These are phyloP conservation scores for Pleurotus ostreatus DNA, from an alignment of 768 basidiomycete genomes.

Conservation along the genomic window DNA sequence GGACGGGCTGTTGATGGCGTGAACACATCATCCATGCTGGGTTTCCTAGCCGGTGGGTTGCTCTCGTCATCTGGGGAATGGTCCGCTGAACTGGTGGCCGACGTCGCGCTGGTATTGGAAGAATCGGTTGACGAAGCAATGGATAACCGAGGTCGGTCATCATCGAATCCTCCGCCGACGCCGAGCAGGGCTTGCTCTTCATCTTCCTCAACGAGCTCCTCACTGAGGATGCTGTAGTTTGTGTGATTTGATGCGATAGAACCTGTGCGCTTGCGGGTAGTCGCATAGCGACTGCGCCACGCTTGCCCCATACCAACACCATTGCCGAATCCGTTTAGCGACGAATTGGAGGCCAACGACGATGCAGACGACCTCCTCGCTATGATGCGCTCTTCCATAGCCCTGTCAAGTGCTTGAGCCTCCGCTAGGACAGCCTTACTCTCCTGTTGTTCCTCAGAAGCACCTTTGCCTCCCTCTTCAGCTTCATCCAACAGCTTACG, in stretches of 20 bases:
- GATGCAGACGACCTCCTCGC: slow-evolving; percentile 71
- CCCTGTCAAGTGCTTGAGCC: slow-evolving; percentile 79
- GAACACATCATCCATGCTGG: slow-evolving; percentile 12
- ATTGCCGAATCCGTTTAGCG: slow-evolving; percentile 51
- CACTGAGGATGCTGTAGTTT: slow-evolving; percentile 66
- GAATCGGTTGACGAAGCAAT: slow-evolving; percentile 3
- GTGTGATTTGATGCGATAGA: slow-evolving; percentile 74
- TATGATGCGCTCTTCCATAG: slow-evolving; percentile 80
- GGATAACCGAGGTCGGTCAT: slow-evolving; percentile 11
- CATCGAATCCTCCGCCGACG: slow-evolving; percentile 62
- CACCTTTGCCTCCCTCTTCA: slow-evolving; percentile 19
- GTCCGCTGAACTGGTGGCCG: slow-evolving; percentile 38
- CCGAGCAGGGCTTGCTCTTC: slow-evolving; percentile 73
- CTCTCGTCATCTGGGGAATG: slow-evolving; percentile 30
- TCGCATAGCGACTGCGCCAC: slow-evolving; percentile 60
- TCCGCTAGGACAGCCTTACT: slow-evolving; percentile 63
- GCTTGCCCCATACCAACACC: slow-evolving; percentile 65
- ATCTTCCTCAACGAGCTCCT: slow-evolving; percentile 78
- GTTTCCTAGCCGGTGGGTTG: slow-evolving; percentile 15
- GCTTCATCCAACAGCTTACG: slow-evolving; percentile 58
- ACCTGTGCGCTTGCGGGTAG: slow-evolving; percentile 61
- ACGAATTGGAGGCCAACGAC: slow-evolving; percentile 48
- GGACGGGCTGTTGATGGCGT: slow-evolving; percentile 24
- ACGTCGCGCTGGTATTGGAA: slow-evolving; percentile 10
- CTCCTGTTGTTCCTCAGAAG: slow-evolving; percentile 44